A percentile compares a stretch with the other conserved stretches of the same genome.
These are phyloP conservation scores for Cladosporium sp. DNA, from an alignment of 2,329 filamentous ascomycete genomes.

Conservation along the genomic window DNA sequence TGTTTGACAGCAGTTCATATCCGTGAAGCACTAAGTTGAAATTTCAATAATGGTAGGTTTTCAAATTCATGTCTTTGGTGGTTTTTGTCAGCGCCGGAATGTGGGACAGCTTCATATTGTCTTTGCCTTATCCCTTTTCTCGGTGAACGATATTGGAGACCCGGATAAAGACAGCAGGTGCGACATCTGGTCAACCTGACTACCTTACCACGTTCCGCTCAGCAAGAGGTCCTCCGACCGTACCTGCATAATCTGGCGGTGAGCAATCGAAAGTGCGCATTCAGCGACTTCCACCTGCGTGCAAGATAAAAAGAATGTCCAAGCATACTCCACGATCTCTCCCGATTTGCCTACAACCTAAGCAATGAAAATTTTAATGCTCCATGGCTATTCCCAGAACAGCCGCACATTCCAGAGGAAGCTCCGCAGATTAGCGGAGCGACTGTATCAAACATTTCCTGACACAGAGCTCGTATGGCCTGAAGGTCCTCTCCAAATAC, in stretches of 20 bases:
- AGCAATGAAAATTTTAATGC: slow-evolving; percentile 15
- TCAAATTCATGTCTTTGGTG: neutral
- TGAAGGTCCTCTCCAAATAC: slow-evolving; percentile 46
- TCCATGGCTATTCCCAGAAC: slow-evolving; percentile 81
- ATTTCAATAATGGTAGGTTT: neutral
- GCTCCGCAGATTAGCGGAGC: slow-evolving; percentile 81
- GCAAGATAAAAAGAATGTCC: neutral
- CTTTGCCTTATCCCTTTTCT: neutral
- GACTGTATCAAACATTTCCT: slow-evolving; percentile 71
- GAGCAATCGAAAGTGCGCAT: neutral
- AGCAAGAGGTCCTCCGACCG: neutral
- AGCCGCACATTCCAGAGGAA: slow-evolving; percentile 82
- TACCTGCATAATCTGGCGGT: neutral
- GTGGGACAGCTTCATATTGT: neutral
- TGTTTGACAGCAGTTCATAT: neutral
- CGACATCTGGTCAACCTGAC: neutral
- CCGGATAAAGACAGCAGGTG: neutral
- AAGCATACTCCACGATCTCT: neutral
- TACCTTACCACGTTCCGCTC: neutral
- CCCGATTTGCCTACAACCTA: neutral
- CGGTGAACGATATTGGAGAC: neutral
- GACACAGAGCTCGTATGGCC: slow-evolving; percentile 46
- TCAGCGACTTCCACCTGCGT: neutral
- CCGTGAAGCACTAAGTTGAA: neutral
- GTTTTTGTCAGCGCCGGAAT: neutral